Evolutionary conservation across 768 basidiomycete species (phyloP).

Genomic region (Calocera cornea): DNA sequence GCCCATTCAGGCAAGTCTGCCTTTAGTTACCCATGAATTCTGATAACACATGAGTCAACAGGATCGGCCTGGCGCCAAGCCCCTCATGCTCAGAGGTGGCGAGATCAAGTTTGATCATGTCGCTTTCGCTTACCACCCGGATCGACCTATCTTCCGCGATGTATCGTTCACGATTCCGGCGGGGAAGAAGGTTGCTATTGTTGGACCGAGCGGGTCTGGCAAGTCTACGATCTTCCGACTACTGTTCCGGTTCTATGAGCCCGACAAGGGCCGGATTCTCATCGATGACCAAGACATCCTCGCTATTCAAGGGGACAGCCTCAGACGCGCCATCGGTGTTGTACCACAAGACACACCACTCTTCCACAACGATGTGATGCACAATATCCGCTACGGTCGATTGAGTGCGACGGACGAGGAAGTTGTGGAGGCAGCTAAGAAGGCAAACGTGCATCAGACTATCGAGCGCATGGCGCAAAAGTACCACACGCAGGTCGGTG

Average conservation of each 20-base stretch:
- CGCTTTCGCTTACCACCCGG: conserved; percentile 80
- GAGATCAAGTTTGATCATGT: conserved; percentile 89
- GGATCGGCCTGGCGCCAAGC: conserved; percentile 56
- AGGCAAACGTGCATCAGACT: conserved; percentile 77
- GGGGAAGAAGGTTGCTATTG: conserved; percentile 92
- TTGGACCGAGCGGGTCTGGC: conserved; percentile 93
- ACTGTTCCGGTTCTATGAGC: conserved; percentile 88
- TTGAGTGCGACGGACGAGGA: conserved; percentile 80
- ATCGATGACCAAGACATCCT: conserved; percentile 70
- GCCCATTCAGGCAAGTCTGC: conserved; percentile 42
- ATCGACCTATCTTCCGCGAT: conserved; percentile 78
- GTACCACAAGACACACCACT: conserved; percentile 97
- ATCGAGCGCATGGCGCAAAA: conserved; percentile 70
- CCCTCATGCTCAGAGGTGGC: conserved; percentile 62
- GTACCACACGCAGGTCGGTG: conserved; percentile 85
- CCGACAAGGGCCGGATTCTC: conserved; percentile 60
- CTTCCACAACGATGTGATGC: conserved; percentile 90
- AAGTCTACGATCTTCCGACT: conserved; percentile 95
- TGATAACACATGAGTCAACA: conserved; percentile 21
- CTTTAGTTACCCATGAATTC: neutral
- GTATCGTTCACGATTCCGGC: conserved; percentile 86
- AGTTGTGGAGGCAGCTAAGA: conserved; percentile 66
- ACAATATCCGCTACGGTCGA: conserved; percentile 88
- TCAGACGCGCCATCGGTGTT: conserved; percentile 71
- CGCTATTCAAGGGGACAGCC: conserved; percentile 51